Evolutionary conservation across 768 basidiomycete genomes (phyloP).

Genomic region (Russula lepida): DNA sequence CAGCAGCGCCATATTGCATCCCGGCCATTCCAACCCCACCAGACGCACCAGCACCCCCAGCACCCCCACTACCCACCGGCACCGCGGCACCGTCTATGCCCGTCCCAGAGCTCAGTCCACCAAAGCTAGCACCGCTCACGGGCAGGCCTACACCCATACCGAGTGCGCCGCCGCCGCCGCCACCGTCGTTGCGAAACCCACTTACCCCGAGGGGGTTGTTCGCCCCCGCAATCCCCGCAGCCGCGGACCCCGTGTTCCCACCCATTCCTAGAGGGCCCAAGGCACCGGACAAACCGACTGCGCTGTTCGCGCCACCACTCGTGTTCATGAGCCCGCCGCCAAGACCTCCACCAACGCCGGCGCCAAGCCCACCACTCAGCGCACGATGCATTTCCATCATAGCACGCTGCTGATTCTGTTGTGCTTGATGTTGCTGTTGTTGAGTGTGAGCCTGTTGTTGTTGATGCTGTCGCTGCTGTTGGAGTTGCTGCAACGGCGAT

Average conservation of each 20-base stretch:
- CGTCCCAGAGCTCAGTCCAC: background rate
- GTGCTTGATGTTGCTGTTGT: slow-evolving; percentile 10
- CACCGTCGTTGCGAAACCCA: background rate
- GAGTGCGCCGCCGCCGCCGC: no score
- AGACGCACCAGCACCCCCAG: background rate
- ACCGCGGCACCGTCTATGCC: background rate
- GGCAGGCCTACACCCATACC: slow-evolving; percentile 2
- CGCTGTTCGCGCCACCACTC: background rate
- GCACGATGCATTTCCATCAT: slow-evolving; percentile 9
- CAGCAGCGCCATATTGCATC: background rate
- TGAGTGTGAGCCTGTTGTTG: slow-evolving; percentile 3
- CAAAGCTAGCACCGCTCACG: background rate
- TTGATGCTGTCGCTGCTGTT: slow-evolving; percentile 8
- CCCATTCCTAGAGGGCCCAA: background rate
- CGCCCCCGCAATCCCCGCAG: background rate
- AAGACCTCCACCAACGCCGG: background rate
- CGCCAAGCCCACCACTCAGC: slow-evolving; percentile 13
- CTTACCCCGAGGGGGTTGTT: background rate
- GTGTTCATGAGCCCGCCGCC: slow-evolving; percentile 10
- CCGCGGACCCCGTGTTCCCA: background rate
- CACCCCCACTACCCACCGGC: background rate
- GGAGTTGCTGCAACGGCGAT: background rate
- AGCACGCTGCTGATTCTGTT: slow-evolving; percentile 14
- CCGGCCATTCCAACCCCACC: slow-evolving; percentile 1
- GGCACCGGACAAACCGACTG: slow-evolving; percentile 1